Base-by-base conservation (phyloP, 1,139 yeast genomes). In the Nematodospora anomalae region DNA sequence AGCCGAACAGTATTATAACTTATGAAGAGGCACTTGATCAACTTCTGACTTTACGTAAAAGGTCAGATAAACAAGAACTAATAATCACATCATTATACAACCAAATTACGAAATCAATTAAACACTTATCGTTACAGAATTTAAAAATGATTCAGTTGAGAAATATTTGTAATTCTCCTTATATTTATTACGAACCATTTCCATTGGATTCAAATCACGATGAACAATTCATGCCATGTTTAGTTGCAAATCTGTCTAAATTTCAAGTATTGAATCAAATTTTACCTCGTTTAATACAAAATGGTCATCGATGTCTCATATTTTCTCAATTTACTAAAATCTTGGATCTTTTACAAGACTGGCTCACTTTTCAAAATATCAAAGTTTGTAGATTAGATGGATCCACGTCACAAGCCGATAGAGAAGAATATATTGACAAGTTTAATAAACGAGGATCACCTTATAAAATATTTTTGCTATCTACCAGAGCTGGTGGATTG, bases 401-500 rank as follows among this genome's bases (percentile, higher is more conserved):
- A 0, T 64, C 80, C 3, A 78, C 83, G 2, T 56, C 72, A 14
- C 92, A 84, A 46, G 74, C 58, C 1, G 82, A 76, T 5, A 71
- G 98, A 41, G 82, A 83, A 41, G 70, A 62, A 10, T 77, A 81
- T 46, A 86, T 92, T 31, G 63, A 66, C 2, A 53, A 53, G 2
- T 92, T 92, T 58, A 60, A 60, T 35, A 45, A 45, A 5, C 64
- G 65, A 27, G 57, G 63, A 10, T 45, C 53, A 1, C 45, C 60
- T 2, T 59, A 60, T 1, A 55, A 61, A 28, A 67, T 86, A 1
- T 92, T 92, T 48, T 58, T 92, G 35, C 65, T 92, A 11, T 84
- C 96, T 9, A 92, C 98, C 0, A 71, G 97, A 43, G 92, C 97
- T 0, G 98, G 97, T 9, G 97, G 97, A 0, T 72, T 92, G 20